Evolutionary conservation across 495 filamentous ascomycete genomes (phyloP), one percentile per base, ranked within the genome.

Genomic region (Peziza echinospora): DNA sequence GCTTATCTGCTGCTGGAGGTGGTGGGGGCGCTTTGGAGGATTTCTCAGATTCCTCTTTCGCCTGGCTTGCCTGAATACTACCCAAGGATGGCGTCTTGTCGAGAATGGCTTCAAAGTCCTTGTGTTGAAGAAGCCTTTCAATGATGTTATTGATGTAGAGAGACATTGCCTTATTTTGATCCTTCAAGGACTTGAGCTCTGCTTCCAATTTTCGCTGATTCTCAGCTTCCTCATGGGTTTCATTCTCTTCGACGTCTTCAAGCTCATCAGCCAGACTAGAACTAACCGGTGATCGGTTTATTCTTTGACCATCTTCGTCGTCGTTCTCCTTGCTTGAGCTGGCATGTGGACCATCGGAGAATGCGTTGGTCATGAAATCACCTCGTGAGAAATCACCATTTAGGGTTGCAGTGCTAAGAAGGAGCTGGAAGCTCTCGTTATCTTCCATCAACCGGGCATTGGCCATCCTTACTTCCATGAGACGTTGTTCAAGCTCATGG

Each of bases 91-190:
- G 71, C 9, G 56, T 59, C 55, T 84, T 82, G 61, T 91, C 84
- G 39, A 96, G 70, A 42, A 97, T 86, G 49, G 77, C 72, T 60
- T 97, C 89, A 45, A 93, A 94, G 42, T 86, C 85, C 55, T 93
- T 81, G 64, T 94, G 82, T 55, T 89, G 79, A 30, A 97, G 69
- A 16, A 97, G 72, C 19, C 89, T 79, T 61, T 84, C 86, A 56
- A 97, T 93, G 59, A 97, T 94, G 58, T 84, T 87, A 70, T 93
- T 93, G 62, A 97, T 94, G 62, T 97, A 97, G 25, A 93, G 70
- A 2, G 85, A 92, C 51, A 96, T 65, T 39, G 89, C 89, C 62
- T 93, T 97, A 67, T 96, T 96, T 62, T 93, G 80, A 51, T 93
- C 85, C 63, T 84, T 89, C 21, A 82, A 65, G n/a, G 69, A 65